These are phyloP conservation scores for Hymenoscyphus occultus DNA, from an alignment of 2,329 filamentous ascomycete genomes.

Conservation along the genomic window DNA sequence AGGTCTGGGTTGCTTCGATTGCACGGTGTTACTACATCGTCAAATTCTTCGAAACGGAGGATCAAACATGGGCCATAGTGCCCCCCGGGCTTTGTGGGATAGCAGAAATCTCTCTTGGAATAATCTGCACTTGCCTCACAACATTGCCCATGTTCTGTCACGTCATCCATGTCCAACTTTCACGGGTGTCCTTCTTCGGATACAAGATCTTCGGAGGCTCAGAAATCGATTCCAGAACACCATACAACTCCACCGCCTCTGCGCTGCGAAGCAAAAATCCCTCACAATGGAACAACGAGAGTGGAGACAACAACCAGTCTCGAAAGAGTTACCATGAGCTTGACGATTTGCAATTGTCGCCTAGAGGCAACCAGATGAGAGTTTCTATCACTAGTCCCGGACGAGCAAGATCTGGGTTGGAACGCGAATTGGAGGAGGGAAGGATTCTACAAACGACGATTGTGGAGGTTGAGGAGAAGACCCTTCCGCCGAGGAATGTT, in stretches of 20 bases:
- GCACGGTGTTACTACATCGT: constrained; percentile 7
- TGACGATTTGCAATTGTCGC: constrained; percentile 2
- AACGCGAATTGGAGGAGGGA: background rate
- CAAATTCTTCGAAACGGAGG: constrained; percentile 11
- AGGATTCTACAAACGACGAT: constrained; percentile 6
- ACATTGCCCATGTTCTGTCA: constrained; percentile 10
- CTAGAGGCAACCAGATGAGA: background rate
- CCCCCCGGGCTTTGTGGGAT: constrained; percentile 8
- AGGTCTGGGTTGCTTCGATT: constrained; percentile 8
- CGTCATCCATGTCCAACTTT: constrained; percentile 2
- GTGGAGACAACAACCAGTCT: background rate
- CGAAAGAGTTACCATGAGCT: constrained; percentile 4
- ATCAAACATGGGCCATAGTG: constrained; percentile 10
- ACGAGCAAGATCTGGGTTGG: background rate
- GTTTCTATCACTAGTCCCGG: constrained; percentile 7
- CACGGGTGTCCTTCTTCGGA: constrained; percentile 1
- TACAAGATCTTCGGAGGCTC: background rate
- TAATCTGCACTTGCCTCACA: constrained; percentile 12
- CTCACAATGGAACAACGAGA: constrained; percentile 3
- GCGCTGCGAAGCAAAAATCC: background rate
- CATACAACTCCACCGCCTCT: constrained; percentile 1
- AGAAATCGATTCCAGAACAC: background rate
- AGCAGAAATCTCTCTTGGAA: constrained; percentile 10
- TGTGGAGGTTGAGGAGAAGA: constrained; percentile 8
- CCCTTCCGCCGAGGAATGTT: background rate